Percentiles rank a stretch among this genome's conserved stretches.
Evolutionary conservation across 345 rosid species (phyloP).

Genomic region (Hirschfeldia incana): DNA sequence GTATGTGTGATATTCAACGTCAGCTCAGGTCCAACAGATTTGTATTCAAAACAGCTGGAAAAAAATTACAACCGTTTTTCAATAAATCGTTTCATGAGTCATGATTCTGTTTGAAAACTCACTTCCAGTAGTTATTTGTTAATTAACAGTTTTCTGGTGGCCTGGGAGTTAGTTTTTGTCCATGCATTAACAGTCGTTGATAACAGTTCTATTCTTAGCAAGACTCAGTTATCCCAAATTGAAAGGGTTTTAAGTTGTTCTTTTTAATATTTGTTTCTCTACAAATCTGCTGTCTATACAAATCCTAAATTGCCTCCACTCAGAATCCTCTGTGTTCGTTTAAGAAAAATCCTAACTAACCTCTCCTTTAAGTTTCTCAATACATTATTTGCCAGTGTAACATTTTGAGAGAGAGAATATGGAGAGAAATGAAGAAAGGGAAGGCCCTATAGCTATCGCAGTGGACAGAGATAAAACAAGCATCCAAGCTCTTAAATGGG

Average conservation of each 20-base stretch:
- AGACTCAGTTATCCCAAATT: slow-evolving; percentile 9
- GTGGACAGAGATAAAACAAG: slow-evolving; percentile 49
- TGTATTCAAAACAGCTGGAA: neutral
- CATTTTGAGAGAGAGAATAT: slow-evolving; percentile 22
- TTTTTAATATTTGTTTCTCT: neutral
- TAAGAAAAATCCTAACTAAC: neutral
- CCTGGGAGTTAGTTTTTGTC: slow-evolving; percentile 35
- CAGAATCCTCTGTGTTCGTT: neutral
- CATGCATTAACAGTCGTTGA: slow-evolving; percentile 15
- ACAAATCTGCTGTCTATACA: slow-evolving; percentile 1
- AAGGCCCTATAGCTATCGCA: slow-evolving; percentile 48
- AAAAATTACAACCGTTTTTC: neutral
- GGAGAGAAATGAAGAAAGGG: slow-evolving; percentile 34
- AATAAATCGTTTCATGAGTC: neutral
- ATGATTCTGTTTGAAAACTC: slow-evolving; percentile 22
- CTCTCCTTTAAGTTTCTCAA: neutral
- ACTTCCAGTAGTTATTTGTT: slow-evolving; percentile 16
- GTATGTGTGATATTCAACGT: neutral
- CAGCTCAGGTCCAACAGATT: neutral
- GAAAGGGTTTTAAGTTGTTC: neutral
- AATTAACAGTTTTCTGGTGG: slow-evolving; percentile 6
- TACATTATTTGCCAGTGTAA: neutral
- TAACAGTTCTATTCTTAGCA: slow-evolving; percentile 33
- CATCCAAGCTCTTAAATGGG: slow-evolving; percentile 56
- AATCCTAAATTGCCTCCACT: slow-evolving; percentile 16